phyloP scores from a whole-genome alignment of 768 basidiomycete species.

The Suillus tomentosus region DNA sequence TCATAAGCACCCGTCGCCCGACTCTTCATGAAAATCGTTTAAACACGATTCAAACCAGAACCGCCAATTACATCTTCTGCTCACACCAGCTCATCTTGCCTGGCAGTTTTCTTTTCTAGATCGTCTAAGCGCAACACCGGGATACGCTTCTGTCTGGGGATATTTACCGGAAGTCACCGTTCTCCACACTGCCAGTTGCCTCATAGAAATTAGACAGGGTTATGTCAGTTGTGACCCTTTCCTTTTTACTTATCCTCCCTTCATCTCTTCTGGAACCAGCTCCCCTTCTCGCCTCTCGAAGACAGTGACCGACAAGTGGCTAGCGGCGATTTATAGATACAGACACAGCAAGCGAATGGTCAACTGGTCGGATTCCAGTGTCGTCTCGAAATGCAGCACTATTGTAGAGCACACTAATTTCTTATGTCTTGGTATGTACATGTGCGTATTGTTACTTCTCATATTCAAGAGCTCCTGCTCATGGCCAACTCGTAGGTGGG shows the following conservation, averaged over 20 bases:
- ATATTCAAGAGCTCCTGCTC: neutral
- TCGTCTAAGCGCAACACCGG: neutral
- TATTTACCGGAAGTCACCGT: neutral
- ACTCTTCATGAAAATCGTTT: neutral
- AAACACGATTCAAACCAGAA: neutral
- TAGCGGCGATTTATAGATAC: neutral
- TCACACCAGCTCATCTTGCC: conserved; percentile 1
- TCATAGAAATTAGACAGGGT: neutral
- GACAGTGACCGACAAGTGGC: neutral
- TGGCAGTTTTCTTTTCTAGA: neutral
- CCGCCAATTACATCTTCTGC: neutral
- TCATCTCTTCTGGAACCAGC: neutral
- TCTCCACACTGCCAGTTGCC: neutral
- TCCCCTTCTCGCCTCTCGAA: neutral
- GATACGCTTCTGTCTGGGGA: neutral
- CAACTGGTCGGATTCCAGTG: neutral
- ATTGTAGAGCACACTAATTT: neutral
- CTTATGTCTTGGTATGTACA: neutral
- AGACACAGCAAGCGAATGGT: neutral
- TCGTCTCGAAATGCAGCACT: neutral
- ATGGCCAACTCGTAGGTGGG: neutral
- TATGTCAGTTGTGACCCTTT: neutral
- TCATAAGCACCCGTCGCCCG: neutral
- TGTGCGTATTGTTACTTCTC: neutral
- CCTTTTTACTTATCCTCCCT: too few species aligned